These are phyloP conservation scores for Fallopia convolvulus DNA, from an alignment of 148 eudicot species.

Conservation along the genomic window DNA sequence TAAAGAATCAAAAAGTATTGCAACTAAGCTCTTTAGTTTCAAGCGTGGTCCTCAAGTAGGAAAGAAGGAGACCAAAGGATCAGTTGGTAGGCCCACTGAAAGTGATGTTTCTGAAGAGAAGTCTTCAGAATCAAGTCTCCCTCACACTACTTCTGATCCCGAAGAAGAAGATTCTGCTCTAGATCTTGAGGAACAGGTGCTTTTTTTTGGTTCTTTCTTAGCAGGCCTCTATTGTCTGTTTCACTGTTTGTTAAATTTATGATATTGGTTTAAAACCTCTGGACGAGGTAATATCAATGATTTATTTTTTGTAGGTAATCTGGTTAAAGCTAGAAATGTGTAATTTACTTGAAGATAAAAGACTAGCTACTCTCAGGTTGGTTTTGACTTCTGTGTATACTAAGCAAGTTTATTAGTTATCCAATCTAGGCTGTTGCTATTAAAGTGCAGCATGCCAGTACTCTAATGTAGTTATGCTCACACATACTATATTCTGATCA, in stretches of 20 bases:
- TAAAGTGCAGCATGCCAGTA: not conserved
- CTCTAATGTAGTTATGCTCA: not conserved
- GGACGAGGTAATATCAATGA: constrained; percentile 7
- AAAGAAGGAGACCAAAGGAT: constrained; percentile 32
- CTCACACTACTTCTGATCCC: constrained; percentile 29
- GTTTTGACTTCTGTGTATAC: constrained; percentile 9
- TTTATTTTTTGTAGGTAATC: constrained; percentile 50
- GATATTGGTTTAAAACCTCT: not conserved
- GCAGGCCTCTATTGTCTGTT: not conserved
- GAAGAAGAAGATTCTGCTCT: constrained; percentile 49
- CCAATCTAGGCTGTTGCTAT: not conserved
- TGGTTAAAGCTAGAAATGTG: constrained; percentile 80
- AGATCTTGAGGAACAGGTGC: constrained; percentile 79
- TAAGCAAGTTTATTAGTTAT: not conserved
- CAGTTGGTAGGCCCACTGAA: constrained; percentile 18
- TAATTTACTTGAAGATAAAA: constrained; percentile 78
- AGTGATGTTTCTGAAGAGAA: constrained; percentile 18
- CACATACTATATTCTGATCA: not conserved
- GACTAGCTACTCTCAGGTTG: constrained; percentile 70
- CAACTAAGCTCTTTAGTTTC: constrained; percentile 78
- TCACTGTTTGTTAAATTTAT: not conserved
- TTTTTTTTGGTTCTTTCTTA: not conserved
- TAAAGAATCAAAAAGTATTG: constrained; percentile 62
- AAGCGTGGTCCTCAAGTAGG: constrained; percentile 51
- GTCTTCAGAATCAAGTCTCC: constrained; percentile 10